phyloP scores from a whole-genome alignment of 305 asterid genomes.

The Andrographis paniculata region DNA sequence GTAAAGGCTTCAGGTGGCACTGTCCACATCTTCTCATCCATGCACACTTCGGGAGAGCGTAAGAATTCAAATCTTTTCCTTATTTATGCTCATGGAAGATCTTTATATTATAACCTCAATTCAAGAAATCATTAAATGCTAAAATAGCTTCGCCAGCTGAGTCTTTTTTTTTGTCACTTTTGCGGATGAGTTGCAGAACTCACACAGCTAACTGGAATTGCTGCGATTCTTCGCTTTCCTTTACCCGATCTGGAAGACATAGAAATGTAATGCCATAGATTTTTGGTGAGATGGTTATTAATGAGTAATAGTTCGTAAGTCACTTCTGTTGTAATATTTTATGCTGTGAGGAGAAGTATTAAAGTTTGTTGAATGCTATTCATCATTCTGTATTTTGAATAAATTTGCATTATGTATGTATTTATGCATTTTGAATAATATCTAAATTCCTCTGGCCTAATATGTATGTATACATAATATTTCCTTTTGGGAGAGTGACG shows the following conservation, averaged over 20 bases:
- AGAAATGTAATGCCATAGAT: conserved; percentile 67
- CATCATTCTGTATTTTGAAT: too few species aligned
- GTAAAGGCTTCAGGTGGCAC: conserved; percentile 82
- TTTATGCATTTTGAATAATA: too few species aligned
- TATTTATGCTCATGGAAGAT: not conserved
- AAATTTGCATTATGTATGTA: too few species aligned
- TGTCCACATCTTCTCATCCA: conserved; percentile 78
- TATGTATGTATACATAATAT: too few species aligned
- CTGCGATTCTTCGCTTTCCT: conserved; percentile 95
- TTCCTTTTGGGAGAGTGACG: too few species aligned
- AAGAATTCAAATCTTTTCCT: conserved; percentile 24
- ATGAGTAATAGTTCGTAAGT: not conserved
- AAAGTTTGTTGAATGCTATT: too few species aligned
- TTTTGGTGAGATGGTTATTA: conserved; percentile 12
- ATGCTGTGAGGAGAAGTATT: too few species aligned
- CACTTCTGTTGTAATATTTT: conserved; percentile 8
- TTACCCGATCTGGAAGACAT: conserved; percentile 90
- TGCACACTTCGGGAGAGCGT: conserved; percentile 99
- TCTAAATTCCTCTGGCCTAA: too few species aligned
- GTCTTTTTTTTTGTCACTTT: too few species aligned
- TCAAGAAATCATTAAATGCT: too few species aligned
- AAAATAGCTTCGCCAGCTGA: too few species aligned
- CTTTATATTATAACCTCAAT: too few species aligned
- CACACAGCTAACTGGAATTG: conserved; percentile 78
- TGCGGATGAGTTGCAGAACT: conserved; percentile 61